phyloP scores from a whole-genome alignment of 768 basidiomycete species.

The Russula earlei region DNA sequence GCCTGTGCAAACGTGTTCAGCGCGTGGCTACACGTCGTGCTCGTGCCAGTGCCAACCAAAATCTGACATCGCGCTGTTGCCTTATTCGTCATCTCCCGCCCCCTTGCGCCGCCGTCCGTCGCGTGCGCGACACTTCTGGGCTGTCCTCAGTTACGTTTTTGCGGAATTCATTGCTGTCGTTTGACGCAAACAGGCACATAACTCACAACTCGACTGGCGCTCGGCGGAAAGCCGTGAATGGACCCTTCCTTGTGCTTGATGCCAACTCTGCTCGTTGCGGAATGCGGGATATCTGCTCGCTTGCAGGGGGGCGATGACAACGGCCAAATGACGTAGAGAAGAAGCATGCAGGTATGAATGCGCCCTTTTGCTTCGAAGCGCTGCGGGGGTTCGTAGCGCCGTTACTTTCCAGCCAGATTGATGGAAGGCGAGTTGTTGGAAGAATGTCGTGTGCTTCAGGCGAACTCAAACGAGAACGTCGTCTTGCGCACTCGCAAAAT shows the following conservation, averaged over 20 bases:
- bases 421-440: neutral
- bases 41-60: neutral
- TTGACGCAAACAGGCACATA: neutral
- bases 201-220: neutral
- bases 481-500: neutral
- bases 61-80: neutral
- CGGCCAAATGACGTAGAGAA: constrained; percentile 9
- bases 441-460: neutral
- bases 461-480: neutral
- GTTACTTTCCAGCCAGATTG: constrained; percentile 2
- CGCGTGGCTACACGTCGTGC: no score
- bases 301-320: neutral
- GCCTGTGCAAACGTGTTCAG: constrained; percentile 12
- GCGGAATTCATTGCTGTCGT: no score
- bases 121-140: no score
- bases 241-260: neutral
- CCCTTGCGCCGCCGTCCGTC: neutral
- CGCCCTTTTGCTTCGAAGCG: neutral
- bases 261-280: neutral
- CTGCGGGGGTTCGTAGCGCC: constrained; percentile 4
- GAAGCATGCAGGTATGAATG: neutral
- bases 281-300: neutral
- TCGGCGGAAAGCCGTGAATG: neutral
- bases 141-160: no score
- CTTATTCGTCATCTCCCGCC: neutral